These are phyloP conservation scores for Arthroderma sp. DNA, from an alignment of 2,329 filamentous ascomycete genomes.

Conservation along the genomic window DNA sequence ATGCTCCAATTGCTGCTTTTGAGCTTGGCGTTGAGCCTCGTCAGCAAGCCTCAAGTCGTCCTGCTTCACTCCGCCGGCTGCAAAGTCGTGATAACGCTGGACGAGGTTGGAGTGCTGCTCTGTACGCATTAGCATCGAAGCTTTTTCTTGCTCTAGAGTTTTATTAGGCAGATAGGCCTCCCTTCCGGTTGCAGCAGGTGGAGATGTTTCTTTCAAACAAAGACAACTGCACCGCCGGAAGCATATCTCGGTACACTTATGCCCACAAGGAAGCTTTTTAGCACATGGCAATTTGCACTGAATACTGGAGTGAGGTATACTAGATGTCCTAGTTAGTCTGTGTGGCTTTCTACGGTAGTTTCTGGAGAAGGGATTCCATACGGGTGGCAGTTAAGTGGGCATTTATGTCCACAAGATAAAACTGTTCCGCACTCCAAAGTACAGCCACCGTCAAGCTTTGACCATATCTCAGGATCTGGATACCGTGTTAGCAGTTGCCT, in stretches of 20 bases:
- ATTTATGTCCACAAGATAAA: conserved; percentile 41
- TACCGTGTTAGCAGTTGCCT: conserved; percentile 1
- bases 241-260: conserved; percentile 24
- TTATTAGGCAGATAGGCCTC: background rate
- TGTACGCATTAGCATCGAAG: background rate
- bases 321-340: conserved; percentile 8
- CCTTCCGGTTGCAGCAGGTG: background rate
- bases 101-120: conserved; percentile 8
- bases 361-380: conserved; percentile 17
- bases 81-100: conserved; percentile 17
- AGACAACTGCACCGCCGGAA: conserved; percentile 20
- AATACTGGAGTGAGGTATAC: conserved; percentile 27
- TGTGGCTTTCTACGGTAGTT: conserved; percentile 3
- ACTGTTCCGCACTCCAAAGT: conserved; percentile 30
- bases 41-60: conserved; percentile 15
- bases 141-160: background rate
- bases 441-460: conserved; percentile 41
- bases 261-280: conserved; percentile 24
- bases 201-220: conserved; percentile 8
- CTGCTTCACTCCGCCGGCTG: conserved; percentile 19
- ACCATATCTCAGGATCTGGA: conserved; percentile 41
- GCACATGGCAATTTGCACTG: conserved; percentile 23
- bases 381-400: conserved; percentile 41
- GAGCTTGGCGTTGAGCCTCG: conserved; percentile 7
- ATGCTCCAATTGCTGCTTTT: conserved; percentile 9